A percentile compares a stretch with the other conserved stretches of the same genome.
Evolutionary conservation across 139 green algal genomes (phyloP).

Genomic region (Chara braunii): DNA sequence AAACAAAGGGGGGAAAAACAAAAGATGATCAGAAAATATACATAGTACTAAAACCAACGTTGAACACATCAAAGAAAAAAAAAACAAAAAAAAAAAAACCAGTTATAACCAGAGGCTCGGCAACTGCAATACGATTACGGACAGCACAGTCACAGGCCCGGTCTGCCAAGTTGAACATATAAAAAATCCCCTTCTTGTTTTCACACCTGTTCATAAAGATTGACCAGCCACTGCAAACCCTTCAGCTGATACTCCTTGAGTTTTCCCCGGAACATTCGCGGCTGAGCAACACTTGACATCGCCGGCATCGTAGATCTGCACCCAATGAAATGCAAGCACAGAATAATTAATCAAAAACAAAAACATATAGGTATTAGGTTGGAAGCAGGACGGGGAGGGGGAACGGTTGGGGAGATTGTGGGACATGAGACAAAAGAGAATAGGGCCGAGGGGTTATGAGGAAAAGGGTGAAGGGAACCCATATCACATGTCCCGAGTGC

Average conservation of each 20-base stretch:
- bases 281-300: slow-evolving; percentile 34
- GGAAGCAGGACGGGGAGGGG: neutral
- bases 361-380: neutral
- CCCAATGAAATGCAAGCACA: neutral
- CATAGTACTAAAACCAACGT: too few species aligned
- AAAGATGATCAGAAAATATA: neutral
- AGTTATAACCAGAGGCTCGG: too few species aligned
- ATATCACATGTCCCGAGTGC: too few species aligned
- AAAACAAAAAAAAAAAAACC: too few species aligned
- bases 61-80: too few species aligned
- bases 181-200: too few species aligned
- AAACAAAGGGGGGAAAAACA: neutral
- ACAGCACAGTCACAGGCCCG: too few species aligned
- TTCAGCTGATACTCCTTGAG: slow-evolving; percentile 59
- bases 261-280: slow-evolving; percentile 37
- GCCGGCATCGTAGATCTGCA: slow-evolving; percentile 37
- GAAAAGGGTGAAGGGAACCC: too few species aligned
- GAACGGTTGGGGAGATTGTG: neutral
- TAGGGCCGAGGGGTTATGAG: too few species aligned
- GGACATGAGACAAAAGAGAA: neutral
- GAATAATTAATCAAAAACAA: neutral
- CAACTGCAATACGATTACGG: too few species aligned
- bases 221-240: slow-evolving; percentile 55
- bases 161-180: too few species aligned
- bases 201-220: slow-evolving; percentile 52